These are phyloP conservation scores for Ustilago cynodontis DNA, from an alignment of 1,284 basidiomycete species.

Conservation along the genomic window DNA sequence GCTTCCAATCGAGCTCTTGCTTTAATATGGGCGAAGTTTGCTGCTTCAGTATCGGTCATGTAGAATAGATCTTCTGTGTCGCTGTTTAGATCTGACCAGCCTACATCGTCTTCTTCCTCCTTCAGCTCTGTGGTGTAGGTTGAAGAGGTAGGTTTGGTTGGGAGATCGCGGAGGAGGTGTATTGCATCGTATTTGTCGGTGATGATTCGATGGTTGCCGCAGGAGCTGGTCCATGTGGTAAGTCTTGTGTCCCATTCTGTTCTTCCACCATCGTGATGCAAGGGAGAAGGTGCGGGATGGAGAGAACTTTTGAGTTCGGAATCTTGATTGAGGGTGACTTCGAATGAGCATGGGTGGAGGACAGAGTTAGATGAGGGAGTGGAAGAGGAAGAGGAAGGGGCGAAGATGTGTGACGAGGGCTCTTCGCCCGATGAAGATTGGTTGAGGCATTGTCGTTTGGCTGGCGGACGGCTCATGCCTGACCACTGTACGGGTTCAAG, in stretches of 20 bases:
- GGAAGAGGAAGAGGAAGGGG: not conserved
- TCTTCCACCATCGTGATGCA: not conserved
- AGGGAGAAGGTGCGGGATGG: not conserved
- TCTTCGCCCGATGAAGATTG: not conserved
- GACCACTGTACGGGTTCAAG: not conserved
- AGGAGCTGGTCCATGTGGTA: conserved; percentile 28
- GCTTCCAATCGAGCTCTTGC: conserved; percentile 11
- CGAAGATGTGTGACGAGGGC: conserved; percentile 18
- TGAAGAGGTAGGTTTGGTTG: not conserved
- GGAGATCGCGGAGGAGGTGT: conserved; percentile 25
- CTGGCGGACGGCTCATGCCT: conserved; percentile 11
- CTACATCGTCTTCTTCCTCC: conserved; percentile 5
- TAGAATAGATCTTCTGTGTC: conserved; percentile 44
- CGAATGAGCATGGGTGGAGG: conserved; percentile 23
- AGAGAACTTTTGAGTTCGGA: conserved; percentile 11
- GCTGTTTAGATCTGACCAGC: conserved; percentile 40
- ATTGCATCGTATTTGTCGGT: conserved; percentile 36
- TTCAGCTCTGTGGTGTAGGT: not conserved
- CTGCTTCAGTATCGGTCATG: conserved; percentile 24
- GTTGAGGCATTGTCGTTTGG: conserved; percentile 15
- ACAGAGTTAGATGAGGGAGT: not conserved
- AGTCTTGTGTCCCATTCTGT: conserved; percentile 2
- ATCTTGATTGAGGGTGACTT: conserved; percentile 31
- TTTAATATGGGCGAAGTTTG: conserved; percentile 9
- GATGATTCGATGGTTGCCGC: not conserved